A percentile compares a stretch with the other conserved stretches of the same genome.
Conservation (phyloP, 345 rosid species). For the Salix brachista region DNA sequence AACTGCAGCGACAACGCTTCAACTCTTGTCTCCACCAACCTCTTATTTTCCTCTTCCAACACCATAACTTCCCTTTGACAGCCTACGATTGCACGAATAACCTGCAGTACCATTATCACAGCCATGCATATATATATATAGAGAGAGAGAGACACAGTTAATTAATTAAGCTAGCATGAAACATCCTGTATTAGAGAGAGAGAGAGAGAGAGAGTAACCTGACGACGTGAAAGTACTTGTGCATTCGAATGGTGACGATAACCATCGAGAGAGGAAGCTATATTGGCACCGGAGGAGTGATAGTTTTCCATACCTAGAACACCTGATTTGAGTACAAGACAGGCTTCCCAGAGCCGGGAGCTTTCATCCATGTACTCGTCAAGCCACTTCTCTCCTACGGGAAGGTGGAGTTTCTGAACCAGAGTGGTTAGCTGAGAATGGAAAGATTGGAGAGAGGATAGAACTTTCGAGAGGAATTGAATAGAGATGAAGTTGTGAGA, state of each 20-base stretch:
- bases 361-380: constrained; percentile 77
- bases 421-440: constrained; percentile 50
- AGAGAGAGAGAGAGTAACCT: constrained; percentile 25
- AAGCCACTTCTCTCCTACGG: constrained; percentile 63
- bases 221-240: constrained; percentile 37
- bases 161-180: too few species aligned
- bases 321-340: constrained; percentile 44
- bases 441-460: constrained; percentile 43
- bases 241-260: constrained; percentile 20
- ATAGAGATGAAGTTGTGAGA: constrained; percentile 46
- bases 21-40: constrained; percentile 32
- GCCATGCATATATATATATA: too few species aligned
- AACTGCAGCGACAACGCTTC: constrained; percentile 1
- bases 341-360: constrained; percentile 63
- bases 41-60: constrained; percentile 43
- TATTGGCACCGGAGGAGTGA: constrained; percentile 32
- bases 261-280: constrained; percentile 40
- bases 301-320: constrained; percentile 41
- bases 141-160: too few species aligned
- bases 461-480: constrained; percentile 39
- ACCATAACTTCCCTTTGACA: constrained; percentile 44
- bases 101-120: constrained; percentile 16
- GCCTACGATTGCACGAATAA: constrained; percentile 34
- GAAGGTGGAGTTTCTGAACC: constrained; percentile 57
- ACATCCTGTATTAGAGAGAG: too few species aligned